Evolutionary conservation across 441 rosid genomes (phyloP).

Genomic region (Corymbia citriodora): DNA sequence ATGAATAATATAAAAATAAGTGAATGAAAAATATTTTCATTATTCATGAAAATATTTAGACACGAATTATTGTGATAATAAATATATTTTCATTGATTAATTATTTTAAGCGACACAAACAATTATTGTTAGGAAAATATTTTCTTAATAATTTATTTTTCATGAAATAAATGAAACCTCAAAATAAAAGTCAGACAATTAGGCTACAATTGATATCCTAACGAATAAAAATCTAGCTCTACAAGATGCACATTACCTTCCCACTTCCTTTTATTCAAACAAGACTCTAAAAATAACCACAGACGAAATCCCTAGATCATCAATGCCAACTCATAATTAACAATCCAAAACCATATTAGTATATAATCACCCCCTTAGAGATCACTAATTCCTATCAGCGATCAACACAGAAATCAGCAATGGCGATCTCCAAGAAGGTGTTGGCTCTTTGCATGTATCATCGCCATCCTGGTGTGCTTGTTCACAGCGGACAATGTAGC

Average conservation of each 20-base stretch:
- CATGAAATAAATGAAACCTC: no score
- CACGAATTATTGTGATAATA: accelerated
- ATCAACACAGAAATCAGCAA: background rate
- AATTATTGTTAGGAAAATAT: accelerated
- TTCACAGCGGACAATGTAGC: background rate
- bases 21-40: no score
- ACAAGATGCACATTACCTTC: no score
- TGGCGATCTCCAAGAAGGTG: background rate
- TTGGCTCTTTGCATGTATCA: background rate
- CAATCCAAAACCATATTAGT: background rate
- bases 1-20: no score
- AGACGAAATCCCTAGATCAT: background rate
- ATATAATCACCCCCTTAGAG: background rate
- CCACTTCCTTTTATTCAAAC: no score
- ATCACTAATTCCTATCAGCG: background rate
- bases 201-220: accelerated
- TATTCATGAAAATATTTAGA: no score
- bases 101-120: no score
- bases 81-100: no score
- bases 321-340: background rate
- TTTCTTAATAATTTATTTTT: no score
- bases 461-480: background rate
- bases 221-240: no score
- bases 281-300: no score
- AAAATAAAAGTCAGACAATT: no score